Percentiles rank a stretch among this genome's conserved stretches.
Evolutionary conservation across 495 filamentous ascomycete genomes (phyloP).

Genomic region (Clohesyomyces aquaticus): DNA sequence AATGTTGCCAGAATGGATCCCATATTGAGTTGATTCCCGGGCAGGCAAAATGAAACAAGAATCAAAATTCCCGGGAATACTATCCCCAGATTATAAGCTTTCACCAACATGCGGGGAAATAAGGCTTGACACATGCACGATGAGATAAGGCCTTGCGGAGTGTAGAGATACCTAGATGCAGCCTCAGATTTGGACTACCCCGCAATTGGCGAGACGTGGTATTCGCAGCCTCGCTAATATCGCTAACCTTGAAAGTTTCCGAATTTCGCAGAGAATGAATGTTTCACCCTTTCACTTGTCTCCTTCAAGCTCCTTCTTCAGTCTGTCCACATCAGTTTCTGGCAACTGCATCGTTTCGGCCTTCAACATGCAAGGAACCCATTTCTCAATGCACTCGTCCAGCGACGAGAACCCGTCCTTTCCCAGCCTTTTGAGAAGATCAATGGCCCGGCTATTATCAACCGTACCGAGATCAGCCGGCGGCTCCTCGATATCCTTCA

Average conservation of each 20-base stretch:
- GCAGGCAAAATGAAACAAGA: neutral
- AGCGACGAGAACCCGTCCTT: slow-evolving; percentile 16
- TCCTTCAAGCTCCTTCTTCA: neutral
- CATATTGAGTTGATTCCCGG: neutral
- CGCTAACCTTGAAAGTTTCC: too few relatives aligned
- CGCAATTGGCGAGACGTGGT: neutral
- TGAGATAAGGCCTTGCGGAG: neutral
- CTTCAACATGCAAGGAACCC: slow-evolving; percentile 7
- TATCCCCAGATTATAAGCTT: neutral
- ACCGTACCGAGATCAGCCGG: slow-evolving; percentile 12
- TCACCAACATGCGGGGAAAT: neutral
- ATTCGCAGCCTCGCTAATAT: too few relatives aligned
- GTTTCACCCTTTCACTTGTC: neutral
- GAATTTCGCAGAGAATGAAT: too few relatives aligned
- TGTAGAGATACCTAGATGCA: neutral
- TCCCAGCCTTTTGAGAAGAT: slow-evolving; percentile 23
- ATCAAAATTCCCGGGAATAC: neutral
- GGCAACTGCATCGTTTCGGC: slow-evolving; percentile 13
- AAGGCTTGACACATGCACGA: neutral
- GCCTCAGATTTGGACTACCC: too few relatives aligned
- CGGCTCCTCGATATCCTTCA: slow-evolving; percentile 17
- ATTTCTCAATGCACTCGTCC: slow-evolving; percentile 20
- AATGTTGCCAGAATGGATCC: neutral
- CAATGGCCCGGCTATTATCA: slow-evolving; percentile 2
- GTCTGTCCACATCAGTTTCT: neutral